Evolutionary conservation across 345 rosid species (phyloP), one percentile per base, ranked within the genome.

Genomic region (Moringa oleifera): DNA sequence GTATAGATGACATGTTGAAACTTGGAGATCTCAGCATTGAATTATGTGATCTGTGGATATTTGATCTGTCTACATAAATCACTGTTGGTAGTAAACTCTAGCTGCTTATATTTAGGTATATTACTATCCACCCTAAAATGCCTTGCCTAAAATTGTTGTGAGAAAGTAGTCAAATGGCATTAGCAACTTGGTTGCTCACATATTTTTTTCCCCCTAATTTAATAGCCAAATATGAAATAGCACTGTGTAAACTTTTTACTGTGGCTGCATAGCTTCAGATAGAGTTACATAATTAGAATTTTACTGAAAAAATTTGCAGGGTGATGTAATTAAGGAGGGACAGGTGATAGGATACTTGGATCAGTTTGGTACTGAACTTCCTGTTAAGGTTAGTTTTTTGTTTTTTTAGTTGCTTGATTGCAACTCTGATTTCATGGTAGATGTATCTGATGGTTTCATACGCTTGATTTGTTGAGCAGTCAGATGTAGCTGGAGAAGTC

Each of bases 401-500:
- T 59, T 62, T 72, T 59, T 62, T 72, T 33, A 53, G 53, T 59
- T 60, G 46, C 56, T 54, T 59, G 50, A 24, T 52, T 17, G 23
- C 36, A 50, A 21, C 53, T 66, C 45, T 33, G 28, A 19, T 51
- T 56, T 23, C 20, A 61, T 36, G 12, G 41, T 49, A 54, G 25
- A 50, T 62, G 51, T 55, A 23, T 50, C 55, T 59, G 49, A 41
- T 59, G 56, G 16, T 49, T 4, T 19, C 54, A n/a, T 60, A 50
- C 57, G 61, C 7, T 45, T 66, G 45, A 66, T 73, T 24, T 51
- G 20, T 63, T 77, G 81, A 79, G 66, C 96, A 94, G 99, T 84
- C 99, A 0, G 90, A 85, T 76, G 88, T 81, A 51, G 90, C 89
- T 60, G 99, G 97, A 49, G 92, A 88, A 80, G 84, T 90, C 73